Conservation (phyloP, 805 yeast genomes). For the Yarrowia sp. region DNA sequence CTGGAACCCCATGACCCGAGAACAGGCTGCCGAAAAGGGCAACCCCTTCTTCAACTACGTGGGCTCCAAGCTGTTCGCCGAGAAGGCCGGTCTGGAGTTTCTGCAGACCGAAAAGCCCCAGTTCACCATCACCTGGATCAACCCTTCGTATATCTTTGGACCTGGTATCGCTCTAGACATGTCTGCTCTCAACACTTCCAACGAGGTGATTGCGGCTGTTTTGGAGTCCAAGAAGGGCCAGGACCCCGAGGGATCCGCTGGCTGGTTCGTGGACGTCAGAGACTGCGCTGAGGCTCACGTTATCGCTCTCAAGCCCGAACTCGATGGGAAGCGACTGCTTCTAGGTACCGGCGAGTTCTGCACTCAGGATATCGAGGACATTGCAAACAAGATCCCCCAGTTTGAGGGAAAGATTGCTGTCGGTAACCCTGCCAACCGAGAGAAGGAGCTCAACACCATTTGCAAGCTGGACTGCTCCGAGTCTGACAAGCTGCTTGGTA, state of each 20-base stretch:
- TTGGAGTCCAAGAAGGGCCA: slow-evolving; percentile 2
- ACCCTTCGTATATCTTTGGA: slow-evolving; percentile 49
- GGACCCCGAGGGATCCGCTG: slow-evolving; percentile 40
- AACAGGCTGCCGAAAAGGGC: slow-evolving; percentile 41
- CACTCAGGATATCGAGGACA: slow-evolving; percentile 41
- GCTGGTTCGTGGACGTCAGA: slow-evolving; percentile 58
- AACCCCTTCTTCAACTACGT: slow-evolving; percentile 40
- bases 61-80: slow-evolving; percentile 63
- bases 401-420: slow-evolving; percentile 8
- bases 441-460: not conserved
- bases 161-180: slow-evolving; percentile 48
- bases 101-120: slow-evolving; percentile 45
- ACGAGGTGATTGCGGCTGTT: slow-evolving; percentile 10
- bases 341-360: slow-evolving; percentile 42
- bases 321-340: slow-evolving; percentile 45
- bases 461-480: not conserved
- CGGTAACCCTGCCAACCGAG: not conserved
- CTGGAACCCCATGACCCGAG: slow-evolving; percentile 52
- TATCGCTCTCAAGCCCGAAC: slow-evolving; percentile 52
- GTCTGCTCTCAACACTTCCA: slow-evolving; percentile 51
- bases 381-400: slow-evolving; percentile 39
- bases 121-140: slow-evolving; percentile 46
- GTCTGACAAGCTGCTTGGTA: not conserved
- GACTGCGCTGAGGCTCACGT: slow-evolving; percentile 68
- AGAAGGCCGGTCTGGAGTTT: slow-evolving; percentile 64